Conservation (phyloP, 1,284 basidiomycete species). For the Farysia itapuensis region DNA sequence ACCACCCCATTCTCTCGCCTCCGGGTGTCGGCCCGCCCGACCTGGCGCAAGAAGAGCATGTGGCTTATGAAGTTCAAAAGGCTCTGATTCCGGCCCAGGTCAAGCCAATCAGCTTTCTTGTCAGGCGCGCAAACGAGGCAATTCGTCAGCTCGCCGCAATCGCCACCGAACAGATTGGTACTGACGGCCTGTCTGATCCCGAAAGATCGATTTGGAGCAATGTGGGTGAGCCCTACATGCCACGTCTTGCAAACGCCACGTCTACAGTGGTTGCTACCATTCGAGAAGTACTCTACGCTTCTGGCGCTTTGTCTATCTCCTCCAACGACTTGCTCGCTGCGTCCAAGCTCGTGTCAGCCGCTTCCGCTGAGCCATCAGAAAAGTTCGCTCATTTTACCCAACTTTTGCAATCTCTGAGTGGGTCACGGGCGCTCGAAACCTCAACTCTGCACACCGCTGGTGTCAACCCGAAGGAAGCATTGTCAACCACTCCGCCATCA, state of each 20-base stretch:
- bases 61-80: constrained; percentile 35
- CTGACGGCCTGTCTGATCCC: constrained; percentile 25
- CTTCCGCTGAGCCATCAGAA: neutral
- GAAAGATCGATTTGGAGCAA: constrained; percentile 13
- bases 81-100: constrained; percentile 10
- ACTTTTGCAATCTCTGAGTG: neutral
- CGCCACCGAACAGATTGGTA: constrained; percentile 35
- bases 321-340: constrained; percentile 26
- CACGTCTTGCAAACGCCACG: constrained; percentile 25
- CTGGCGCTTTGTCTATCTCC: constrained; percentile 33
- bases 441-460: constrained; percentile 6
- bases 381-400: neutral
- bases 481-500: constrained; percentile 8
- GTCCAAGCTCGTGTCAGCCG: constrained; percentile 19
- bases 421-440: neutral
- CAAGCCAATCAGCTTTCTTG: constrained; percentile 12
- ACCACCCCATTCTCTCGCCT: constrained; percentile 22
- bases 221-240: constrained; percentile 12
- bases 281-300: constrained; percentile 38
- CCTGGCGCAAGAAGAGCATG: constrained; percentile 26
- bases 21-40: constrained; percentile 12
- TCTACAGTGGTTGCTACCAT: constrained; percentile 28
- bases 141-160: constrained; percentile 34
- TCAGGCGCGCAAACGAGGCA: constrained; percentile 34
- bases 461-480: constrained; percentile 11